Evolutionary conservation across 2,329 filamentous ascomycete genomes (phyloP).

Genomic region (Botrytis cinerea): DNA sequence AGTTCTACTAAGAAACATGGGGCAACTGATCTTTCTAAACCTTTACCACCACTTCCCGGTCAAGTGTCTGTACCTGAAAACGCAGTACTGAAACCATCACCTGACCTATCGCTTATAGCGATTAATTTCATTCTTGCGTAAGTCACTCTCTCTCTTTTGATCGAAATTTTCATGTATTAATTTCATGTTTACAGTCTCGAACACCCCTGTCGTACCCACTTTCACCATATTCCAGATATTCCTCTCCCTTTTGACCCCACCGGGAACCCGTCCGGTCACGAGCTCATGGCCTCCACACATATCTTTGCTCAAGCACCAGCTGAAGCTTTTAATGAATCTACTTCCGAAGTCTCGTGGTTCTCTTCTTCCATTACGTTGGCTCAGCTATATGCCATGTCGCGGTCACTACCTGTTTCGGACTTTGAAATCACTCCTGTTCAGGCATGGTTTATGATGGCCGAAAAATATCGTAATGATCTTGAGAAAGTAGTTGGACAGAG

Average conservation of each 20-base stretch:
- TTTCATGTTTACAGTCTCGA: constrained; percentile 12
- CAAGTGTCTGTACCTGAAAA: background rate
- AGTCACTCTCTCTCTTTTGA: constrained; percentile 18
- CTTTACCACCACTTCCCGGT: background rate
- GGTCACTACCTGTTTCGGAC: constrained; percentile 31
- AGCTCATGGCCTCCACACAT: constrained; percentile 37
- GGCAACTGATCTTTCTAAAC: constrained; percentile 10
- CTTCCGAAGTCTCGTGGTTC: constrained; percentile 21
- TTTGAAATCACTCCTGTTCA: constrained; percentile 41
- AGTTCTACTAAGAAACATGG: no score
- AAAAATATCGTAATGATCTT: constrained; percentile 25
- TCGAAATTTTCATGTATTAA: background rate
- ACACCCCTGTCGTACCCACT: constrained; percentile 21
- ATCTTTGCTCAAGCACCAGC: constrained; percentile 33
- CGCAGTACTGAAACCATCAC: background rate
- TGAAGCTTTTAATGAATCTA: constrained; percentile 16
- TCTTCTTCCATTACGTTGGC: constrained; percentile 23
- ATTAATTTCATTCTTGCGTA: constrained; percentile 41
- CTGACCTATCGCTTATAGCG: constrained; percentile 31
- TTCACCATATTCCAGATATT: background rate
- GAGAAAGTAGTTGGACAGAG: constrained; percentile 9
- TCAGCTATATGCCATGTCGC: constrained; percentile 32
- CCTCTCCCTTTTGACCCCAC: constrained; percentile 26
- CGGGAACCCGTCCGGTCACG: constrained; percentile 30
- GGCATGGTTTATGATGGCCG: constrained; percentile 37